Evolutionary conservation across 1,139 yeast species (phyloP), one percentile per base, ranked within the genome.

Genomic region (Debaryomyces coudertii): DNA sequence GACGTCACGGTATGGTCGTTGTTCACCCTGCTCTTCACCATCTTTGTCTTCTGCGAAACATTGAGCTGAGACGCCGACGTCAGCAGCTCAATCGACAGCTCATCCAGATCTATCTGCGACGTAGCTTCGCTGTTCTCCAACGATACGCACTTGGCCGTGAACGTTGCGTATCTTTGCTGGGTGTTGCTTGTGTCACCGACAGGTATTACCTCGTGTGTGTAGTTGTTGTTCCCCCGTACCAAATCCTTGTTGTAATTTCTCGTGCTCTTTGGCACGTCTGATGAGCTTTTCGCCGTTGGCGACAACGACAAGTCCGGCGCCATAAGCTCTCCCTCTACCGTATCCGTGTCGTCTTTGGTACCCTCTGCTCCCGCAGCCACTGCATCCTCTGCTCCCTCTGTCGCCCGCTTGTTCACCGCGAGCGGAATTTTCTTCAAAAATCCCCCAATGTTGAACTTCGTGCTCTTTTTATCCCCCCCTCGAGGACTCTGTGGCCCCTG

Each of bases 91-190:
- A 20, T 20, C 22, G 22, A 20, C 22, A 4, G 22, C 9, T 20
- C 41, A 34, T 45, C 44, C 40, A 35, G 43, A 27, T 55, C 62
- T 31, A 54, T 46, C 36, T 58, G 62, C 12, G 65, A 58, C 3
- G 76, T 71, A 76, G 71, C 69, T 44, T 71, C 77, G 52, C 73
- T 66, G 52, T 70, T 69, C 54, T 62, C 73, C 37, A 72, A 60
- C 20, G 73, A 66, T 14, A 72, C 65, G 43, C 76, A 71, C 44
- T 71, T 76, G 22, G 76, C 57, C 24, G 69, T 67, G 57, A 68
- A 68, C 11, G 70, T 61, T 9, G 63, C 58, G 52, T 67, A 67
- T 30, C 66, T 51, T 25, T 55, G 63, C 18, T 52, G 20, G 9
- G 18, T 9, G 14, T 25, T 24, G 9, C 22, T 24, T 1, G 34